Conservation (phyloP, 169 alveolate species). For the Cryptosporidium andersoni region DNA sequence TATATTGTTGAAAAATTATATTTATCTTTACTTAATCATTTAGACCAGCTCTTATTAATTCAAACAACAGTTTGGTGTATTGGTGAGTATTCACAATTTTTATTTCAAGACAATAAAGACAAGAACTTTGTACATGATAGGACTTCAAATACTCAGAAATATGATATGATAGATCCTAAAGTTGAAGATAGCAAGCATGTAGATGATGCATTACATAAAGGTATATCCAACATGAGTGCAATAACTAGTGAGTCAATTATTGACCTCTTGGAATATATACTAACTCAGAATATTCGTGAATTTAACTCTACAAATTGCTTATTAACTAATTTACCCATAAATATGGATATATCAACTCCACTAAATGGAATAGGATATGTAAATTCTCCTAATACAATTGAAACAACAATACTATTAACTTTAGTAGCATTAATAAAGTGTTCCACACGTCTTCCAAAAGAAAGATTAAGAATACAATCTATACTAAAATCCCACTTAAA, state of each 20-base stretch:
- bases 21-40: conserved; percentile 82
- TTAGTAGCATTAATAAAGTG: conserved; percentile 37
- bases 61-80: conserved; percentile 89
- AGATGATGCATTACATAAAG: not conserved
- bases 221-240: conserved; percentile 21
- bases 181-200: no score
- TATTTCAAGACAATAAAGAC: conserved; percentile 16
- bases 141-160: not conserved
- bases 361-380: conserved; percentile 31
- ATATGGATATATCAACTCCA: conserved; percentile 36
- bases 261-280: conserved; percentile 13
- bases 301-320: conserved; percentile 14
- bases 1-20: conserved; percentile 84
- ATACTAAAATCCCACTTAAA: conserved; percentile 12
- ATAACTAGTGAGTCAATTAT: conserved; percentile 22
- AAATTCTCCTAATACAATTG: conserved; percentile 9
- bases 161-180: no score
- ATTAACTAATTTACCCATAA: conserved; percentile 7
- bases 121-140: not conserved
- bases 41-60: conserved; percentile 87
- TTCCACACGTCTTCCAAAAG: conserved; percentile 14
- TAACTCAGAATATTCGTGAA: conserved; percentile 14
- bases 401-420: conserved; percentile 36
- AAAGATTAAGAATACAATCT: conserved; percentile 10
- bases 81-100: conserved; percentile 83